phyloP scores from a whole-genome alignment of 345 rosid genomes.

The Syzygium grande region DNA sequence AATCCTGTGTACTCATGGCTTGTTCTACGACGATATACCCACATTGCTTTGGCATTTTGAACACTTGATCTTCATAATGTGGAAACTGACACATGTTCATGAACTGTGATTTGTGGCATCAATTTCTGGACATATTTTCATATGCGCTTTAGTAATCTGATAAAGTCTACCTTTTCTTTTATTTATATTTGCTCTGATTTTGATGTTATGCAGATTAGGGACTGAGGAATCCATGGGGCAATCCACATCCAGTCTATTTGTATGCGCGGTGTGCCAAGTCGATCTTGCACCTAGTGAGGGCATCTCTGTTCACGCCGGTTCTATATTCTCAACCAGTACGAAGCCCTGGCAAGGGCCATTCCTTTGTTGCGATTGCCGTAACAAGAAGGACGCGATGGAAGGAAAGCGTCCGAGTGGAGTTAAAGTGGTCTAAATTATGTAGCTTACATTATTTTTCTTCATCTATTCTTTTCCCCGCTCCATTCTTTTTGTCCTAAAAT shows the following conservation, averaged over 20 bases:
- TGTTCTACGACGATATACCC: background rate
- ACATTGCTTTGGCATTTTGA: background rate
- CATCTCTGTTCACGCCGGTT: slow-evolving; percentile 75
- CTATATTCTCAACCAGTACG: slow-evolving; percentile 56
- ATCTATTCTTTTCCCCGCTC: background rate
- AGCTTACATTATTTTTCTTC: slow-evolving; percentile 4
- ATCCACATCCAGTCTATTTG: slow-evolving; percentile 57
- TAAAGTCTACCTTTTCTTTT: background rate
- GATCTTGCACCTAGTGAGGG: slow-evolving; percentile 79
- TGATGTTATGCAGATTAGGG: slow-evolving; percentile 45
- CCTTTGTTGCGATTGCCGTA: slow-evolving; percentile 64
- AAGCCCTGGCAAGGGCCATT: slow-evolving; percentile 96
- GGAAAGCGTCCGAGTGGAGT: slow-evolving; percentile 81
- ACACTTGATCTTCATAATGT: background rate
- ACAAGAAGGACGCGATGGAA: slow-evolving; percentile 95
- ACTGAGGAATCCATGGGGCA: slow-evolving; percentile 28
- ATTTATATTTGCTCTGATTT: background rate
- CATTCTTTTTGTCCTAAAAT: background rate
- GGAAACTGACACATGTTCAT: background rate
- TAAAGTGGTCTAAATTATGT: slow-evolving; percentile 42
- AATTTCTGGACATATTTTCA: background rate
- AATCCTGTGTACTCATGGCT: background rate
- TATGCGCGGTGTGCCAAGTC: slow-evolving; percentile 74
- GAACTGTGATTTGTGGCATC: background rate
- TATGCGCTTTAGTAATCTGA: background rate